Conservation (phyloP, 352 stramenopile genomes). For the Phytopythium aichiense region DNA sequence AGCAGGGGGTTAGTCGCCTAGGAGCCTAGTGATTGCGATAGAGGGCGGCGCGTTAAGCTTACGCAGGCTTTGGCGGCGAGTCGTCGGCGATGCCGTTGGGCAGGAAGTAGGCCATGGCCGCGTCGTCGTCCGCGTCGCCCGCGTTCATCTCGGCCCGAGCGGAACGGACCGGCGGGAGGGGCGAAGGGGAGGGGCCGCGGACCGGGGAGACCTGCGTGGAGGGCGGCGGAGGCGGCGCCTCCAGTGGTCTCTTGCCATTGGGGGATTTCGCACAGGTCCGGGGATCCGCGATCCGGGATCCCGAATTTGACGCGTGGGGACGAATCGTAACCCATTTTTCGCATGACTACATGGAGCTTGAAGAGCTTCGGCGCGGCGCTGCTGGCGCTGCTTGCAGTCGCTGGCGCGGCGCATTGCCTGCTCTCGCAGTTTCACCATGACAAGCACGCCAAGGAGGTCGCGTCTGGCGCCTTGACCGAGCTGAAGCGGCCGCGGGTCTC, state of each 20-base stretch:
- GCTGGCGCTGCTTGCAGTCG: constrained; percentile 3
- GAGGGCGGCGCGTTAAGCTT: not conserved
- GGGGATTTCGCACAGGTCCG: too few species aligned
- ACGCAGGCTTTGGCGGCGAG: constrained; percentile 70
- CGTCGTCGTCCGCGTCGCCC: constrained; percentile 52
- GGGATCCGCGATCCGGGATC: too few species aligned
- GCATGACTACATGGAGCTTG: constrained; percentile 7
- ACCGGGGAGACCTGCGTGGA: too few species aligned
- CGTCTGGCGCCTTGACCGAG: not conserved
- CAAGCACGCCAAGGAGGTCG: not conserved
- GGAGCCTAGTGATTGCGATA: not conserved
- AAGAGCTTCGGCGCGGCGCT: not conserved
- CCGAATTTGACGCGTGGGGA: too few species aligned
- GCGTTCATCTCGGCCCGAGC: constrained; percentile 19
- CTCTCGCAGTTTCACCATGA: not conserved
- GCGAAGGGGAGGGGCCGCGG: too few species aligned
- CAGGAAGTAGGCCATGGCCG: constrained; percentile 76
- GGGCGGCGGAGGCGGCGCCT: too few species aligned
- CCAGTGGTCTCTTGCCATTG: too few species aligned
- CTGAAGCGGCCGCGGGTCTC: not conserved
- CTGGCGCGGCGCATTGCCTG: not conserved
- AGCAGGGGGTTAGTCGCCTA: not conserved
- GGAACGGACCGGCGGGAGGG: too few species aligned
- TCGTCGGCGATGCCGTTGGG: constrained; percentile 83
- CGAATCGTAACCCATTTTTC: too few species aligned